A percentile compares a stretch with the other conserved stretches of the same genome.
These are phyloP conservation scores for Verticillium alfalfae DNA, from an alignment of 2,329 filamentous ascomycete genomes.

Conservation along the genomic window DNA sequence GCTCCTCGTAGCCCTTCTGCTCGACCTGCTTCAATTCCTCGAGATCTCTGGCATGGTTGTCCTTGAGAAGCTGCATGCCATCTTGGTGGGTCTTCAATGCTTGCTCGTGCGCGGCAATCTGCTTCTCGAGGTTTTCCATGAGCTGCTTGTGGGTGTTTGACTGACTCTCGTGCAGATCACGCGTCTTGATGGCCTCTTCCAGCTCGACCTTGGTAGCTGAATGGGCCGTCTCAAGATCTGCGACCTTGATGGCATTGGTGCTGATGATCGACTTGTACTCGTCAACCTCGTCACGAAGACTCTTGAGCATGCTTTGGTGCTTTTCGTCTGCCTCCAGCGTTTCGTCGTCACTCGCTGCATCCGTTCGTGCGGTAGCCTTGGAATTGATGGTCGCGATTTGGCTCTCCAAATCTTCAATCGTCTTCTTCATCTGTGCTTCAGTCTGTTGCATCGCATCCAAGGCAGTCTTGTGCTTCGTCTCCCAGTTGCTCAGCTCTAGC, in stretches of 20 bases:
- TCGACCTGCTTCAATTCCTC: conserved; percentile 41
- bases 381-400: conserved; percentile 50
- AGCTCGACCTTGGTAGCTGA: conserved; percentile 60
- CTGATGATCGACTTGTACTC: conserved; percentile 73
- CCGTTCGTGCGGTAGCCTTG: conserved; percentile 36
- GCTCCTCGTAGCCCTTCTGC: conserved; percentile 50
- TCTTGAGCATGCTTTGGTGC: conserved; percentile 54
- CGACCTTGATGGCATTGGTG: conserved; percentile 62
- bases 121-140: conserved; percentile 47
- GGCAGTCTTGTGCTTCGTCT: conserved; percentile 66
- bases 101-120: conserved; percentile 55
- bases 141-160: conserved; percentile 40
- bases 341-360: conserved; percentile 32
- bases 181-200: conserved; percentile 57
- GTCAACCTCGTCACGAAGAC: conserved; percentile 65
- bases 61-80: conserved; percentile 41
- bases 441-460: conserved; percentile 66
- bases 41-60: conserved; percentile 44
- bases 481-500: conserved; percentile 67
- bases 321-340: conserved; percentile 43
- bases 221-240: conserved; percentile 70
- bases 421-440: conserved; percentile 66
- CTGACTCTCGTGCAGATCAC: conserved; percentile 44
- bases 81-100: conserved; percentile 50
- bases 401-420: conserved; percentile 67